Base-by-base conservation (phyloP, 345 rosid species). In the Linum tenue region DNA sequence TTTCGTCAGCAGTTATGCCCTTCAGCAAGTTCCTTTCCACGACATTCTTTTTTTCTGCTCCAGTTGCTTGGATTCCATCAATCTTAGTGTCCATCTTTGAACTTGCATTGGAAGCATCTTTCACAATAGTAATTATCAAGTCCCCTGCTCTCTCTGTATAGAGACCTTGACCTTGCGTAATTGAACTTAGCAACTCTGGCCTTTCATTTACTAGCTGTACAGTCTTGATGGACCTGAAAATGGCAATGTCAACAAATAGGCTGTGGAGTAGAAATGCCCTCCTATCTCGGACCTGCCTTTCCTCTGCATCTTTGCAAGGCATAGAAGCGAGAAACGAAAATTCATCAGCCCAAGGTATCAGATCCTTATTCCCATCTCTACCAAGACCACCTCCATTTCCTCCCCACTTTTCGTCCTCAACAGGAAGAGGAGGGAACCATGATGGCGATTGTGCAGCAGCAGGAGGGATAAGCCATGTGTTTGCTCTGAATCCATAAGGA, bases 1-100 rank as follows among this genome's bases (percentile, higher is more conserved):
- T 90, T 72, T 94, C 99, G 69, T 94, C 95, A 59, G 97, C 99
- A 59, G 99, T 86, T 59, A 94, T 86, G 76, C 99, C 99, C 81
- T 94, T 94, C 72, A 94, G 84, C 65, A 90, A 79, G 79, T 94
- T 94, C 62, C 96, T 79, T 77, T 84, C 85, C 56, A 85, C 70
- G 69, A 90, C 72, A 73, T 83, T 79, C 70, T 69, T 80, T 72
- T 77, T 77, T 74, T 77, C 87, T 66, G 81, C 65, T 64, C 91
- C 86, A 66, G 82, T 78, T 64, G 86, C 87, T 56, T 81, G 89
- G 70, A 75, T 75, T 68, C 97, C 96, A 75, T 94, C 97, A 37
- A 94, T 87, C 82, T 94, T 94, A 22, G 95, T 94, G 73, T 90
- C 95, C 67, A 88, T 75, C 82, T 94, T 94, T 63, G 64, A 78